Evolutionary conservation across 352 stramenopile genomes (phyloP), one percentile per base, ranked within the genome.

Genomic region (Pythium plurisporium): DNA sequence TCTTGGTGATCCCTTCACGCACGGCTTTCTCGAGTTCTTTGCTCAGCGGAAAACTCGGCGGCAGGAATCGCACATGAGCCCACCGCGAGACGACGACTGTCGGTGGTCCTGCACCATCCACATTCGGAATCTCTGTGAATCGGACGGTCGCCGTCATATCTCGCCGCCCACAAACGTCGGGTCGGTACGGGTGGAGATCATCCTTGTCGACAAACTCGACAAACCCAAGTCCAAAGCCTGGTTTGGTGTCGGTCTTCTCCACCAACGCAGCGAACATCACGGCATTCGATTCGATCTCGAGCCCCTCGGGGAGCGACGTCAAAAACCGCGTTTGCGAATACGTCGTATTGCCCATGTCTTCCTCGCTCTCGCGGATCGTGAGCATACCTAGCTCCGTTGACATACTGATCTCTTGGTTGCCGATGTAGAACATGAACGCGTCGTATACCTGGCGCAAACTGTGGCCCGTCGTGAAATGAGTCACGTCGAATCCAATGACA

Each of bases 151-250:
- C 55, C n/a, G 46, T 55, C 29, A 56, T 40, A 17, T 63, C 46
- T 9, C 34, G 29, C 9, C 55, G 55, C 2, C 19, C 55, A 29
- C 55, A 51, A 6, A 34, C 12, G 43, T 57, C 42, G 9, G 53
- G 31, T 0, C 53, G 41, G 26, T 60, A 60, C 31, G 53, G 42
- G 45, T 54, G 47, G 27, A 50, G 15, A 11, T 57, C 46, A 31
- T 64, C 56, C 15, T 64, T 11, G 47, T 64, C 47, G 19, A 64
- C 56, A 44, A 42, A 64, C n/a, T 64, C 38, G 9, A 56, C 4
- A 3, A 46, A 27, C 2, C 36, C 46, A 7, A 57, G 5, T 2
- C 27, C 56, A 23, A 57, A 64, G 0, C 15, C 53, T 5, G 53
- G 42, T 8, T 36, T n/a, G 17, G 27, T 17, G 5, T 27, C 30